Percentiles rank a stretch among this genome's conserved stretches.
Conservation (phyloP, 2,329 filamentous ascomycete species). For the Aureobasidium namibiae region DNA sequence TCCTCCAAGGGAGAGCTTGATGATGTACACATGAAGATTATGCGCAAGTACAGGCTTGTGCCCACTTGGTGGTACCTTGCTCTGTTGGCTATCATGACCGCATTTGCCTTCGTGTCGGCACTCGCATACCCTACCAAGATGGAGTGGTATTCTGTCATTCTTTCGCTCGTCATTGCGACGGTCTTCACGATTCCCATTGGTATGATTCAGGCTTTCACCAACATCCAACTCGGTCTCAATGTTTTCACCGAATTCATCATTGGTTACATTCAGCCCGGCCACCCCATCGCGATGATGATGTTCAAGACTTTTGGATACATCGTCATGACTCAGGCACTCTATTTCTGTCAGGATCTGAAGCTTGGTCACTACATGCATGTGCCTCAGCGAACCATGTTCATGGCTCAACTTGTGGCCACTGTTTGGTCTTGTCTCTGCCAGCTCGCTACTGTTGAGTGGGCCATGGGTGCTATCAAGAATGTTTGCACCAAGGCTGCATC, state of each 20-base stretch:
- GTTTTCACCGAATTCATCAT: slow-evolving; percentile 51
- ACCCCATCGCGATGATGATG: slow-evolving; percentile 86
- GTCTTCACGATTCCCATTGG: slow-evolving; percentile 83
- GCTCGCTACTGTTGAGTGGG: slow-evolving; percentile 82
- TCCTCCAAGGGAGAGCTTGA: slow-evolving; percentile 42
- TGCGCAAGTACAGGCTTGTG: slow-evolving; percentile 74
- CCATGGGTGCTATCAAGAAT: slow-evolving; percentile 67
- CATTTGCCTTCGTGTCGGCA: slow-evolving; percentile 15
- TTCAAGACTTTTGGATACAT: slow-evolving; percentile 81
- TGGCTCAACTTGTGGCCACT: slow-evolving; percentile 69
- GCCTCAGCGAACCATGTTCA: slow-evolving; percentile 67
- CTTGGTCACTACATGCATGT: slow-evolving; percentile 86
- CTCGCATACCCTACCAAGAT: slow-evolving; percentile 64
- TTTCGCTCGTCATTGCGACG: slow-evolving; percentile 68
- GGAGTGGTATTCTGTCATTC: slow-evolving; percentile 75
- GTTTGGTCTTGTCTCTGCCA: slow-evolving; percentile 71
- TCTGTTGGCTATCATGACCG: slow-evolving; percentile 17
- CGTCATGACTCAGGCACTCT: slow-evolving; percentile 59
- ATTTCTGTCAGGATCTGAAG: slow-evolving; percentile 81
- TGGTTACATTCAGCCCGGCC: slow-evolving; percentile 72
- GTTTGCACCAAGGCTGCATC: slow-evolving; percentile 53
- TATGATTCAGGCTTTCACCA: slow-evolving; percentile 88
- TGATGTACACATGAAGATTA: slow-evolving; percentile 76
- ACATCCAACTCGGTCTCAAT: slow-evolving; percentile 31
- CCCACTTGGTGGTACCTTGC: slow-evolving; percentile 66